phyloP scores from a whole-genome alignment of 2,329 filamentous ascomycete species.

The Alternaria gaisen region DNA sequence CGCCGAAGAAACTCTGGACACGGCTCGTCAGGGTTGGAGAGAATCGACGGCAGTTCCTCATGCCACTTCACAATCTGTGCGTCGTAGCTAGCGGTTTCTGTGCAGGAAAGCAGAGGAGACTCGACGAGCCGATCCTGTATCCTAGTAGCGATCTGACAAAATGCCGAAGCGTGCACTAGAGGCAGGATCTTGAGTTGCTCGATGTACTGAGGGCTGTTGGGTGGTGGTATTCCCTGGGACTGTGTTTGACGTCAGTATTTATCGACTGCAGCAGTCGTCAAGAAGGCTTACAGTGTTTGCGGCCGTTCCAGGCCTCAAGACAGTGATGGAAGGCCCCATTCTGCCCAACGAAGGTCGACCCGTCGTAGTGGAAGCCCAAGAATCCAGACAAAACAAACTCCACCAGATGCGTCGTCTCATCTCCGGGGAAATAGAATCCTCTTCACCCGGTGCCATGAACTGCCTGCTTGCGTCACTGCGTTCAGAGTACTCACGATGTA shows the following conservation, averaged over 20 bases:
- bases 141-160: constrained; percentile 79
- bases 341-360: constrained; percentile 53
- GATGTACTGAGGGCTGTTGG: constrained; percentile 50
- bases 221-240: constrained; percentile 37
- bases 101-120: constrained; percentile 70
- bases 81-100: constrained; percentile 73
- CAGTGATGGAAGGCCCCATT: constrained; percentile 52
- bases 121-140: constrained; percentile 80
- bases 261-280: neutral
- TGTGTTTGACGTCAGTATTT: constrained; percentile 14
- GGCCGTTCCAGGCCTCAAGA: constrained; percentile 48
- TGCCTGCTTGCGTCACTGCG: constrained; percentile 28
- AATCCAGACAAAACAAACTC: constrained; percentile 56
- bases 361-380: constrained; percentile 56
- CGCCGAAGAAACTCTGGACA: constrained; percentile 76
- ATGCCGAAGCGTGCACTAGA: constrained; percentile 78
- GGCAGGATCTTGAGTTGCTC: constrained; percentile 73
- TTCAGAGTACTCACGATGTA: constrained; percentile 71
- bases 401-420: constrained; percentile 56
- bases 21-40: constrained; percentile 62
- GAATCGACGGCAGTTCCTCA: constrained; percentile 67
- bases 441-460: constrained; percentile 34
- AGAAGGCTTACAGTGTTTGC: constrained; percentile 39
- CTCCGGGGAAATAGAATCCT: constrained; percentile 50
- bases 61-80: constrained; percentile 76